Evolutionary conservation across 352 stramenopile species (phyloP).

Genomic region (Globisporangium paddicum): DNA sequence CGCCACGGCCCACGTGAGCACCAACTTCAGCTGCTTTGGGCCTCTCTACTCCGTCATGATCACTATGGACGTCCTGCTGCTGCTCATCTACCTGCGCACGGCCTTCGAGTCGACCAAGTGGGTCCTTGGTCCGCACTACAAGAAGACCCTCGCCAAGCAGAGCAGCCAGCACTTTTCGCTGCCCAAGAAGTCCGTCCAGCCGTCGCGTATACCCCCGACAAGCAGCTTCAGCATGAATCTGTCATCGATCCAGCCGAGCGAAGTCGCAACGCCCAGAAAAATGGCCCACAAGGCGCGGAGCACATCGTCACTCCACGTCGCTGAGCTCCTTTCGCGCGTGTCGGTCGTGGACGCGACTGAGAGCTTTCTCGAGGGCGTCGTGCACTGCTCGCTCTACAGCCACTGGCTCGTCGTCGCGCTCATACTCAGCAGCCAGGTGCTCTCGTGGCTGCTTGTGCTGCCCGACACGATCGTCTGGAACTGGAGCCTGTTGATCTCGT

Average conservation of each 20-base stretch:
- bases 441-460: slow-evolving; percentile 55
- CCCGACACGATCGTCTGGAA: slow-evolving; percentile 34
- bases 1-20: slow-evolving; percentile 1
- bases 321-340: neutral
- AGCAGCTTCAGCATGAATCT: neutral
- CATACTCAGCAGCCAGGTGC: slow-evolving; percentile 17
- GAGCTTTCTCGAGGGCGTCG: slow-evolving; percentile 13
- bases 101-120: slow-evolving; percentile 10
- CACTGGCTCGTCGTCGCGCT: slow-evolving; percentile 27
- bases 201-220: neutral
- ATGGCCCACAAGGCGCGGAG: neutral
- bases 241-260: neutral
- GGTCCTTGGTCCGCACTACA: slow-evolving; percentile 10
- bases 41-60: slow-evolving; percentile 21
- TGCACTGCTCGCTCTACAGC: slow-evolving; percentile 33
- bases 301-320: neutral
- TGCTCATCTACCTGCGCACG: slow-evolving; percentile 13
- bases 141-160: slow-evolving; percentile 3
- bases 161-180: neutral
- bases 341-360: neutral
- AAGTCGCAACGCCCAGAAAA: neutral
- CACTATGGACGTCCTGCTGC: slow-evolving; percentile 14
- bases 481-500: slow-evolving; percentile 23
- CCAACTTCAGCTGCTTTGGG: slow-evolving; percentile 20
- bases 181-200: neutral